Conservation (phyloP, 2,329 filamentous ascomycete genomes). For the Alternaria viburni region DNA sequence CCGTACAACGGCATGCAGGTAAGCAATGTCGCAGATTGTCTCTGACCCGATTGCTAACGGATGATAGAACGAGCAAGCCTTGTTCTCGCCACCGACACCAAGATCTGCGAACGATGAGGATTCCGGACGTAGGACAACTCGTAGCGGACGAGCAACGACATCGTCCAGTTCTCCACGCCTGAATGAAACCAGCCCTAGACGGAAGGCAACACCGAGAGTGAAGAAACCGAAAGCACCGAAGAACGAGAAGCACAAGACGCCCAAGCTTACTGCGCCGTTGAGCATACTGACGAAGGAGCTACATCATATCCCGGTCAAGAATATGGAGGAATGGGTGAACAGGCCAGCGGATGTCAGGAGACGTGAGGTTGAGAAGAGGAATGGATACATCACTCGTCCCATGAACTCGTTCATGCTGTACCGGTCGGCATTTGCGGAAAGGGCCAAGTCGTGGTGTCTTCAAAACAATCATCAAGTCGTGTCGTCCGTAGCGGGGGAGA, state of each 20-base stretch:
- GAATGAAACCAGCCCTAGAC: conserved; percentile 29
- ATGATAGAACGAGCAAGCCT: conserved; percentile 31
- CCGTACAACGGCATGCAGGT: conserved; percentile 36
- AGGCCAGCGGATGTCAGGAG: conserved; percentile 70
- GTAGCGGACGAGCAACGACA: conserved; percentile 40
- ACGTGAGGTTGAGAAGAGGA: conserved; percentile 71
- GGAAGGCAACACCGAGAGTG: conserved; percentile 43
- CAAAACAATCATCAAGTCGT: conserved; percentile 95
- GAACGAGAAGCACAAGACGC: conserved; percentile 54
- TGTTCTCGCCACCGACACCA: conserved; percentile 53
- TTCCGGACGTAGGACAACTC: conserved; percentile 45
- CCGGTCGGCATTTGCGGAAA: conserved; percentile 86
- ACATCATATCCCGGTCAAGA: conserved; percentile 67
- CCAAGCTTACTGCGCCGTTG: conserved; percentile 69
- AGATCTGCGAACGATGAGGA: conserved; percentile 52
- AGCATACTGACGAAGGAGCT: conserved; percentile 72
- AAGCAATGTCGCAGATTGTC: conserved; percentile 10
- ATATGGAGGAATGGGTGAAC: conserved; percentile 83
- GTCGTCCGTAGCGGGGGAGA: conserved; percentile 82
- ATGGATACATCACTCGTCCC: conserved; percentile 83
- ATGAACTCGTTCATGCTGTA: conserved; percentile 99
- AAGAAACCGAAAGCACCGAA: conserved; percentile 55
- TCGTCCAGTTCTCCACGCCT: conserved; percentile 32
- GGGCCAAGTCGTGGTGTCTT: conserved; percentile 79
- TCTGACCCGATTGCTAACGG: conserved; percentile 23